A percentile compares a stretch with the other conserved stretches of the same genome.
phyloP scores from a whole-genome alignment of 345 rosid genomes.

The Brassica carinata region DNA sequence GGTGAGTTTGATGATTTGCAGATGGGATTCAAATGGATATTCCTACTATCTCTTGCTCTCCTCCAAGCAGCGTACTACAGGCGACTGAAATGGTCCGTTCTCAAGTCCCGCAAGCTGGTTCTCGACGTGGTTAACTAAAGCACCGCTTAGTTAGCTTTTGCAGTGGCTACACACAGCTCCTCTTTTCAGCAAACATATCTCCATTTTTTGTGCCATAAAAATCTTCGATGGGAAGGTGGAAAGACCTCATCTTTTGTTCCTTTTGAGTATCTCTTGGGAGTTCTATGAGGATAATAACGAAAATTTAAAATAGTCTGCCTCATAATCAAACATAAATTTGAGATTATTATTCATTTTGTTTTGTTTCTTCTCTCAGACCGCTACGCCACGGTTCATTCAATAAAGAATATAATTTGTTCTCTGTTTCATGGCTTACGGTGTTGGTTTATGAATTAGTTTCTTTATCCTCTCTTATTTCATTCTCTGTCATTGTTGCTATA shows the following conservation, averaged over 20 bases:
- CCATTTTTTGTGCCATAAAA: slow-evolving; percentile 40
- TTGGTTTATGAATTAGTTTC: not conserved
- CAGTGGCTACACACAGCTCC: slow-evolving; percentile 13
- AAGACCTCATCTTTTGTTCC: slow-evolving; percentile 20
- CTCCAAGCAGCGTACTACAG: slow-evolving; percentile 94
- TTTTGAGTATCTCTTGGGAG: slow-evolving; percentile 8
- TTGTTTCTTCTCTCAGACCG: not conserved
- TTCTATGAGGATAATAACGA: slow-evolving; percentile 37
- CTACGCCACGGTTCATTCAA: slow-evolving; percentile 14
- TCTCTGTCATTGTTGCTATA: not conserved
- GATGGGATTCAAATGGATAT: slow-evolving; percentile 99
- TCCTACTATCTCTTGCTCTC: slow-evolving; percentile 81
- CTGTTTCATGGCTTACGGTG: not conserved
- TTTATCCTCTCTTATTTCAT: not conserved
- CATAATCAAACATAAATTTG: slow-evolving; percentile 29
- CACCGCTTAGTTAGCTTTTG: not conserved
- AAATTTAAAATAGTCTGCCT: slow-evolving; percentile 5
- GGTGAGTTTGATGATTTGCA: slow-evolving; percentile 38
- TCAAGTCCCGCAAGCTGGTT: slow-evolving; percentile 88
- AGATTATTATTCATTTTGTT: slow-evolving; percentile 15
- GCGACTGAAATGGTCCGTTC: slow-evolving; percentile 88
- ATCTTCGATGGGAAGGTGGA: slow-evolving; percentile 32
- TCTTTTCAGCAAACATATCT: slow-evolving; percentile 24
- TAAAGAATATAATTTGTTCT: slow-evolving; percentile 1
- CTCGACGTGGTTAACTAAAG: slow-evolving; percentile 86